Conservation (phyloP, 805 yeast species). For the Kuraishia ogatae region DNA sequence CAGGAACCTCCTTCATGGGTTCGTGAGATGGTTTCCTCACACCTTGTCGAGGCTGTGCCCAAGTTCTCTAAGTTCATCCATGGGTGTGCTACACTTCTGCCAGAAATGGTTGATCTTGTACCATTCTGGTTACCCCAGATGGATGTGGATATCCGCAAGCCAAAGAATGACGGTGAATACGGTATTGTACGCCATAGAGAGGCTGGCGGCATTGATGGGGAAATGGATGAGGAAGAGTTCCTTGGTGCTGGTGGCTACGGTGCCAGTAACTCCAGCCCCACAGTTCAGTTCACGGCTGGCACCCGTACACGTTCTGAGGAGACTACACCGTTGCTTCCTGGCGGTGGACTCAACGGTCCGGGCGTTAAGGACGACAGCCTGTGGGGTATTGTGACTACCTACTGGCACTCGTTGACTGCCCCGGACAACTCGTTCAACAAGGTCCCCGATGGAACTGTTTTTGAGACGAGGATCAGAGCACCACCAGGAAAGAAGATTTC, state of each 20-base stretch:
- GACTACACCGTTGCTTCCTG: constrained; percentile 31
- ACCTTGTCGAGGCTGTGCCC: constrained; percentile 96
- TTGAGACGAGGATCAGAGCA: constrained; percentile 48
- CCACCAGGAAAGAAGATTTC: constrained; percentile 87
- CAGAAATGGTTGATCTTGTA: constrained; percentile 72
- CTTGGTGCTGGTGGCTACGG: constrained; percentile 31
- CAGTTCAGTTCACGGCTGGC: constrained; percentile 3
- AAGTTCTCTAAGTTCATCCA: constrained; percentile 96
- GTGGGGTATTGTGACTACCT: constrained; percentile 8
- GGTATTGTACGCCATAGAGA: constrained; percentile 50
- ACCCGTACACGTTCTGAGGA: constrained; percentile 19
- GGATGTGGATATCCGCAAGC: constrained; percentile 92
- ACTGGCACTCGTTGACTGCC: constrained; percentile 10
- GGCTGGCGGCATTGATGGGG: constrained; percentile 33
- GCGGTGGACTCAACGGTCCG: constrained; percentile 17
- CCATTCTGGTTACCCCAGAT: constrained; percentile 99
- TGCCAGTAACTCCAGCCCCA: not conserved
- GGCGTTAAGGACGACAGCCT: constrained; percentile 18
- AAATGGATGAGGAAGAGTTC: constrained; percentile 64
- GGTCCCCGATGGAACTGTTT: constrained; percentile 58
- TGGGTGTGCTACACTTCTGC: constrained; percentile 88
- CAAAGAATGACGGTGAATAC: constrained; percentile 48
- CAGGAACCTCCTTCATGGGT: constrained; percentile 99
- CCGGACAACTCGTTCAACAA: constrained; percentile 44
- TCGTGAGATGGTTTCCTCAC: constrained; percentile 81